Conservation (phyloP, 2,329 filamentous ascomycete genomes). For the Fusarium sp. region DNA sequence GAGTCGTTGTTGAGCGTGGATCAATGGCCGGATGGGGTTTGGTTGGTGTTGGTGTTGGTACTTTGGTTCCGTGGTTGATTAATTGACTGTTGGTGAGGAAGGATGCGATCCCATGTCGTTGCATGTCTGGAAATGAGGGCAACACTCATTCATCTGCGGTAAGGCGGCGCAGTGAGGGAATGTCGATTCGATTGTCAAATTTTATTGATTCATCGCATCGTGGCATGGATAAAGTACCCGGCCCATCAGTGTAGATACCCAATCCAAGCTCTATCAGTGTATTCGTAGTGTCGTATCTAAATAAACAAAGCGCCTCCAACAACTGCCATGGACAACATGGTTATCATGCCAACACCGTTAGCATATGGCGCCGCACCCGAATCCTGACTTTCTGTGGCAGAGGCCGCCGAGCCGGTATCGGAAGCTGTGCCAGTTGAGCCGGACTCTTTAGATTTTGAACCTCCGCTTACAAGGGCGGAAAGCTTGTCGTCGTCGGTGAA, state of each 20-base stretch:
- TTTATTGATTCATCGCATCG: constrained; percentile 7
- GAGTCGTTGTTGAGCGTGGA: constrained; percentile 27
- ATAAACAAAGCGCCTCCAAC: constrained; percentile 47
- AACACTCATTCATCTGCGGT: background rate
- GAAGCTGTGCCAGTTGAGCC: constrained; percentile 33
- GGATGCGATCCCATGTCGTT: background rate
- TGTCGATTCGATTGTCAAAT: background rate
- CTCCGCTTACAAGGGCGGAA: constrained; percentile 47
- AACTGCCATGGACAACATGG: constrained; percentile 45
- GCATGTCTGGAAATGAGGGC: background rate
- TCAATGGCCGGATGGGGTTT: constrained; percentile 33
- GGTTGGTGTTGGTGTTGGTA: constrained; percentile 33
- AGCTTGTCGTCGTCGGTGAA: constrained; percentile 51
- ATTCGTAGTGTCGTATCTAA: constrained; percentile 25
- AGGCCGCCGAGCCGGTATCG: constrained; percentile 33
- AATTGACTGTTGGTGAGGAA: background rate
- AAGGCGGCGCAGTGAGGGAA: constrained; percentile 9
- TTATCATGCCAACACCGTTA: constrained; percentile 38
- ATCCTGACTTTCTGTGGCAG: constrained; percentile 34
- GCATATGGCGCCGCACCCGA: constrained; percentile 44
- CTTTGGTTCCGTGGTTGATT: constrained; percentile 9
- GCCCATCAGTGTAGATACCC: background rate
- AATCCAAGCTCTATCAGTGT: background rate
- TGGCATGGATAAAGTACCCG: background rate
- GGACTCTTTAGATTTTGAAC: constrained; percentile 18